phyloP scores from a whole-genome alignment of 1,139 yeast genomes.

The Lodderomyces orthopsilosis region DNA sequence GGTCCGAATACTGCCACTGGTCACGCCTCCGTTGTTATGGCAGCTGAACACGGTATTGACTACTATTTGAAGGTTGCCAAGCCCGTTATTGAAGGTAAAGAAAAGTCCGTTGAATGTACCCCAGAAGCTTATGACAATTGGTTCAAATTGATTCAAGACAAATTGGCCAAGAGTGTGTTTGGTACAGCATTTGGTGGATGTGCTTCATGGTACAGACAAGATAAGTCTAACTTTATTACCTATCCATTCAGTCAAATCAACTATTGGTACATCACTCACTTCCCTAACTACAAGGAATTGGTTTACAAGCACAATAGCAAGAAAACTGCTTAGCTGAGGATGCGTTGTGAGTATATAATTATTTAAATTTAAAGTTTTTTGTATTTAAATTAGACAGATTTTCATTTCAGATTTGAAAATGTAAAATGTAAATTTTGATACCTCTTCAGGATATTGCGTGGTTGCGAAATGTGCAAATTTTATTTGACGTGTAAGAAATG shows the following conservation, averaged over 20 bases:
- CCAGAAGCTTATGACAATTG: constrained; percentile 35
- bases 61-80: constrained; percentile 25
- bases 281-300: constrained; percentile 31
- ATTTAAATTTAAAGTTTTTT: not conserved
- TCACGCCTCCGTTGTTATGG: constrained; percentile 42
- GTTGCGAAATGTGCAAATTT: too few species aligned
- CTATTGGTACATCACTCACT: constrained; percentile 29
- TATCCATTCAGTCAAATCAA: constrained; percentile 40
- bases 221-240: constrained; percentile 31
- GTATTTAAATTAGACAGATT: too few species aligned
- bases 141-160: constrained; percentile 28
- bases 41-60: constrained; percentile 36
- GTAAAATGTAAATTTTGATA: too few species aligned
- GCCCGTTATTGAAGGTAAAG: constrained; percentile 29
- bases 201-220: constrained; percentile 37
- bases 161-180: constrained; percentile 31
- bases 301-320: constrained; percentile 10
- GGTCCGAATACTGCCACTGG: constrained; percentile 49
- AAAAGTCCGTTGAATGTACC: constrained; percentile 32
- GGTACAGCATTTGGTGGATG: constrained; percentile 46
- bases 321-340: constrained; percentile 1
- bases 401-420: too few species aligned
- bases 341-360: not conserved
- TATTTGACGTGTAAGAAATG: too few species aligned
- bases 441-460: too few species aligned